Evolutionary conservation across 1,284 basidiomycete species (phyloP).

Genomic region (Ganoderma sp.): DNA sequence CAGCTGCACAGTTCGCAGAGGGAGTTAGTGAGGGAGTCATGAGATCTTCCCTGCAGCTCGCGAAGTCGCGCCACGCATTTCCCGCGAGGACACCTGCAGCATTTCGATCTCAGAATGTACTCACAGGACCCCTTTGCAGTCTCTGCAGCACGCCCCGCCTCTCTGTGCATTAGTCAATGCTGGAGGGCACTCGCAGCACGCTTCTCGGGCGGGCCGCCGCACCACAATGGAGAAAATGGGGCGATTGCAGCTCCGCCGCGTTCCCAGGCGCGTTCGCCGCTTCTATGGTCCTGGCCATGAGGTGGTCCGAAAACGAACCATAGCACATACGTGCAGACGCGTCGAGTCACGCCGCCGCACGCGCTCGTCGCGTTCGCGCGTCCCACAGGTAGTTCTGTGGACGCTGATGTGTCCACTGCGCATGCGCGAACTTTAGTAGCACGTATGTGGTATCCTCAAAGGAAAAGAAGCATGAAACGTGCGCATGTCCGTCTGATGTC

Average conservation of each 20-base stretch:
- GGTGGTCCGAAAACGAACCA: conserved; percentile 1
- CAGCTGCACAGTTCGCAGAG: neutral
- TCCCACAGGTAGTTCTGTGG: conserved; percentile 4
- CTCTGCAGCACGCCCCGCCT: neutral
- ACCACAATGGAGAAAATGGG: neutral
- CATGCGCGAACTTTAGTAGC: neutral
- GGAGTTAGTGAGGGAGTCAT: neutral
- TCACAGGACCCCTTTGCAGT: neutral
- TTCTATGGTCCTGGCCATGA: neutral
- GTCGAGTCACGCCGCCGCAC: neutral
- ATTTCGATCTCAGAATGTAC: neutral
- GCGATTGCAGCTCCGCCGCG: neutral
- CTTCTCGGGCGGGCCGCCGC: conserved; percentile 2
- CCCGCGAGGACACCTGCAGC: conserved; percentile 2
- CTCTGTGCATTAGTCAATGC: no score
- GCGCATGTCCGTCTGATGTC: neutral
- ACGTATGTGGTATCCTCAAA: neutral
- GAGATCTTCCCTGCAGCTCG: neutral
- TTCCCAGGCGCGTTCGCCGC: neutral
- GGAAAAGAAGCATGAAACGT: neutral
- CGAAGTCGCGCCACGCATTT: conserved; percentile 3
- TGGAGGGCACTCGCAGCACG: neutral
- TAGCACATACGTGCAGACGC: neutral
- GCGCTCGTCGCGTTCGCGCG: neutral
- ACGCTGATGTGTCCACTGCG: neutral